phyloP scores from a whole-genome alignment of 192 early-diverging fungal genomes.

The Polychytrium aggregatum region DNA sequence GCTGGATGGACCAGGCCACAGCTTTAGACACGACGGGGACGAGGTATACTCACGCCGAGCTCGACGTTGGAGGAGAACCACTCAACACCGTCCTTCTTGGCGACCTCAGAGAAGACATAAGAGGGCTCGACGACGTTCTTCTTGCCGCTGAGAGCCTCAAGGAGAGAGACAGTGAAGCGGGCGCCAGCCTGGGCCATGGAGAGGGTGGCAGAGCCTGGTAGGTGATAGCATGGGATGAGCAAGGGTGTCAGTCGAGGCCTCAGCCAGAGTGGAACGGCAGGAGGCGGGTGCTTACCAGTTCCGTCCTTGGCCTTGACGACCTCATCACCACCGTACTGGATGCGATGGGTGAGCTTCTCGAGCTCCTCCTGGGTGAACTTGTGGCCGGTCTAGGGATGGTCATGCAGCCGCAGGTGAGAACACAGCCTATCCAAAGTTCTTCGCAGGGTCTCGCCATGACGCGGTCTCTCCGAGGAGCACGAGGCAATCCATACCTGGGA shows the following conservation, averaged over 20 bases:
- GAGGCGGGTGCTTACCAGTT: slow-evolving; percentile 33
- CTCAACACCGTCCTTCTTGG: slow-evolving; percentile 43
- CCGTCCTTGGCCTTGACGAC: slow-evolving; percentile 98
- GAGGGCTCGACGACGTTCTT: slow-evolving; percentile 82
- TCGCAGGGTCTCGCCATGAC: too few relatives aligned
- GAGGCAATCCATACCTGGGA: background rate
- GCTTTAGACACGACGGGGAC: background rate
- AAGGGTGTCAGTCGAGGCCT: too few relatives aligned
- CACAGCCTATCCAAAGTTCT: too few relatives aligned
- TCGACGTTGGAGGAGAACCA: slow-evolving; percentile 54
- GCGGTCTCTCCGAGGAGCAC: too few relatives aligned
- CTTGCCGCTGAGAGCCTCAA: slow-evolving; percentile 69
- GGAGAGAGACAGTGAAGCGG: slow-evolving; percentile 77
- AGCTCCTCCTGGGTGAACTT: slow-evolving; percentile 70
- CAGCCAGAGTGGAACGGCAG: background rate
- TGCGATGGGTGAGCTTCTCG: slow-evolving; percentile 82
- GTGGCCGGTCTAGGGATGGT: slow-evolving; percentile 31
- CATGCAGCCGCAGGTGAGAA: background rate
- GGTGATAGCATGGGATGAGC: too few relatives aligned
- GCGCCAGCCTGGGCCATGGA: slow-evolving; percentile 31
- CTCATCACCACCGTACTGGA: slow-evolving; percentile 97
- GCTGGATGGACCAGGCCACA: background rate
- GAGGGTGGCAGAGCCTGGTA: slow-evolving; percentile 56
- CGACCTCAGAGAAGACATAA: slow-evolving; percentile 65
- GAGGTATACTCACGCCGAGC: slow-evolving; percentile 29